Percentiles rank a stretch among this genome's conserved stretches.
Evolutionary conservation across 225 moss, liverwort and hornwort genomes (phyloP).

Genomic region (Takakia lepidozioides): DNA sequence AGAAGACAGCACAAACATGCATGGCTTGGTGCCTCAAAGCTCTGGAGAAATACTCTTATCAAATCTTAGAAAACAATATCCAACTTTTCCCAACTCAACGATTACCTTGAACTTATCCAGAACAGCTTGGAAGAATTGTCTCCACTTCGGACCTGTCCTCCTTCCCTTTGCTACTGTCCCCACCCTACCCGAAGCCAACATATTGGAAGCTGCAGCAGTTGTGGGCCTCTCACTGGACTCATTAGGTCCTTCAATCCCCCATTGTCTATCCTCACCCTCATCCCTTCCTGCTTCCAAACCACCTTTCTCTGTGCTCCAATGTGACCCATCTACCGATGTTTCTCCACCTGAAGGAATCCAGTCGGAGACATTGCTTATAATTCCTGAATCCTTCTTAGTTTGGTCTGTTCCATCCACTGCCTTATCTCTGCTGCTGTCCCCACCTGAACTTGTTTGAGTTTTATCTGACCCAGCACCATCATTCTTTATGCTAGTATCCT

Average conservation of each 20-base stretch:
- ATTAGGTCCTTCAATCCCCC: no score
- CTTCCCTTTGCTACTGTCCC: slow-evolving; percentile 1
- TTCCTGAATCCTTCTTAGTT: background rate
- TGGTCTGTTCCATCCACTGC: background rate
- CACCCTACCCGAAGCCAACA: slow-evolving; percentile 1
- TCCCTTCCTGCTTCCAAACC: no score
- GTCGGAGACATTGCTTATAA: background rate
- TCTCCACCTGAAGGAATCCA: slow-evolving; percentile 5
- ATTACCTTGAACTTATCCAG: slow-evolving; percentile 5
- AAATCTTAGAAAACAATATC: no score
- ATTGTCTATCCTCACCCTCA: no score
- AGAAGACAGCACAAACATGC: background rate
- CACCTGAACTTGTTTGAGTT: background rate
- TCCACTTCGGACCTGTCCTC: slow-evolving; percentile 5
- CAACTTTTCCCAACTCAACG: no score
- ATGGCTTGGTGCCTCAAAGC: no score
- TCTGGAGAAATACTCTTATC: no score
- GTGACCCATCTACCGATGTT: no score
- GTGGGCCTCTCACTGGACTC: background rate
- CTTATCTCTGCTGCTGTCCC: background rate
- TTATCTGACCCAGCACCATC: no score
- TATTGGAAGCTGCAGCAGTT: background rate
- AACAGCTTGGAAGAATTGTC: slow-evolving; percentile 6
- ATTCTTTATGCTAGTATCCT: no score
- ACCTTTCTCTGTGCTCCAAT: no score